These are phyloP conservation scores for Neurospora discreta DNA, from an alignment of 495 filamentous ascomycete species.

Conservation along the genomic window DNA sequence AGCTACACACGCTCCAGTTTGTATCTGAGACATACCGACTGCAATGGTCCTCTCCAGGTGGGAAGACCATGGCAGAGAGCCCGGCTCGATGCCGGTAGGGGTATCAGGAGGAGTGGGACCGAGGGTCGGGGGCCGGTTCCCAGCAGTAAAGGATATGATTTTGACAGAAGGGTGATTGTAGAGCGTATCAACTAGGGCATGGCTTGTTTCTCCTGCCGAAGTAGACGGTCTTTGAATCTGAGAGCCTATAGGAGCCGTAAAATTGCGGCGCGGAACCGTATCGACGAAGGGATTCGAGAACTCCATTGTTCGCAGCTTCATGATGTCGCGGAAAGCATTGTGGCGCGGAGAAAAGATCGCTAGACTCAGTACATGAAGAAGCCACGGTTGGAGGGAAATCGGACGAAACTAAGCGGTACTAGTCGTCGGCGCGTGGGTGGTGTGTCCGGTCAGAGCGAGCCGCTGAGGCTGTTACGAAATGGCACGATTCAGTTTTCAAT, in stretches of 20 bases:
- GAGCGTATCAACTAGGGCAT: slow-evolving; percentile 50
- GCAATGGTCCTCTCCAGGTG: slow-evolving; percentile 73
- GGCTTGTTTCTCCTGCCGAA: not conserved
- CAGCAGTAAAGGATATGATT: slow-evolving; percentile 53
- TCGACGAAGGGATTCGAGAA: slow-evolving; percentile 16
- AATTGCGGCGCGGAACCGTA: slow-evolving; percentile 28
- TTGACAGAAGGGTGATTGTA: slow-evolving; percentile 56
- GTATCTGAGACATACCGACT: slow-evolving; percentile 47
- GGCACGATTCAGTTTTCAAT: not conserved
- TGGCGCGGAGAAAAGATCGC: not conserved
- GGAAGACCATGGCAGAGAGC: slow-evolving; percentile 63
- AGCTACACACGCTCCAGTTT: not conserved
- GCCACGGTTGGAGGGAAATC: not conserved
- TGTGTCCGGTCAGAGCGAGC: not conserved
- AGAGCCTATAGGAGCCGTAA: slow-evolving; percentile 23
- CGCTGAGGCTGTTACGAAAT: not conserved
- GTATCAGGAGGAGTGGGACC: slow-evolving; percentile 25
- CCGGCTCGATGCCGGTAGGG: slow-evolving; percentile 28
- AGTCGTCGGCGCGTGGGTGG: not conserved
- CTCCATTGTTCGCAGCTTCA: slow-evolving; percentile 14
- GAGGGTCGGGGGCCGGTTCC: slow-evolving; percentile 28
- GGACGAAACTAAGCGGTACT: not conserved
- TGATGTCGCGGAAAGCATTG: slow-evolving; percentile 11
- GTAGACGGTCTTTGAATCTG: not conserved
- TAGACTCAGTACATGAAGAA: not conserved